Evolutionary conservation across 2,329 filamentous ascomycete genomes (phyloP).

Genomic region (Epichloe bromicola): DNA sequence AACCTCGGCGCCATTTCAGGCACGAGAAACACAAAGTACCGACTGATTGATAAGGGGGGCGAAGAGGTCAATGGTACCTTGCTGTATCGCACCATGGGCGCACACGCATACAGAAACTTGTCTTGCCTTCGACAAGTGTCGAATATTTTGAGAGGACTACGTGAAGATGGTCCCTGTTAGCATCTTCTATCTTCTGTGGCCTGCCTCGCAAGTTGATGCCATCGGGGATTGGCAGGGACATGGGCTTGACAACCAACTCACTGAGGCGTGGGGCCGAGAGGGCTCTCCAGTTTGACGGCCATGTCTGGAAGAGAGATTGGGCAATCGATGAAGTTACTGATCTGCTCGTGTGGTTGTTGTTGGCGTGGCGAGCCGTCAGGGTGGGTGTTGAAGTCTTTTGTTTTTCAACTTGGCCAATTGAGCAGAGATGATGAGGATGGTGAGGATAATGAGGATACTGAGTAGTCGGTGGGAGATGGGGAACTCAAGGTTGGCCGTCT

Average conservation of each 20-base stretch:
- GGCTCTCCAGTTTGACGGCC: constrained; percentile 1
- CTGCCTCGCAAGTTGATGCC: background rate
- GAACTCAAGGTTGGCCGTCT: too few species aligned
- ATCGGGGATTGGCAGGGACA: too few species aligned
- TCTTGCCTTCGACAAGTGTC: constrained; percentile 37
- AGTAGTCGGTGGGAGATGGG: too few species aligned
- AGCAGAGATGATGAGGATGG: background rate
- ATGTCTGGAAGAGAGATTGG: background rate
- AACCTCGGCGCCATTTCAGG: background rate
- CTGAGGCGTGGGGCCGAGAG: constrained; percentile 4
- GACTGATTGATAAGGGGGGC: background rate
- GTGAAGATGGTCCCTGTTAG: background rate
- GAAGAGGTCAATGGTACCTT: constrained; percentile 28
- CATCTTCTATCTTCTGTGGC: background rate
- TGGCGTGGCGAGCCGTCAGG: background rate
- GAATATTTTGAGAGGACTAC: constrained; percentile 46
- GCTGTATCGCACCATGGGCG: constrained; percentile 57
- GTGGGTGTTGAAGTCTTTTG: too few species aligned
- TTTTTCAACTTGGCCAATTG: background rate
- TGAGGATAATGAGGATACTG: too few species aligned
- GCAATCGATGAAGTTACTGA: too few species aligned
- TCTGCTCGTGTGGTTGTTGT: background rate
- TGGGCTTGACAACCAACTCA: background rate
- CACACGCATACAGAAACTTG: constrained; percentile 44
- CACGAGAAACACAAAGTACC: background rate